A percentile compares a stretch with the other conserved stretches of the same genome.
These are phyloP conservation scores for Zea mays DNA, from an alignment of 176 grass and related monocot genomes.

Conservation along the genomic window DNA sequence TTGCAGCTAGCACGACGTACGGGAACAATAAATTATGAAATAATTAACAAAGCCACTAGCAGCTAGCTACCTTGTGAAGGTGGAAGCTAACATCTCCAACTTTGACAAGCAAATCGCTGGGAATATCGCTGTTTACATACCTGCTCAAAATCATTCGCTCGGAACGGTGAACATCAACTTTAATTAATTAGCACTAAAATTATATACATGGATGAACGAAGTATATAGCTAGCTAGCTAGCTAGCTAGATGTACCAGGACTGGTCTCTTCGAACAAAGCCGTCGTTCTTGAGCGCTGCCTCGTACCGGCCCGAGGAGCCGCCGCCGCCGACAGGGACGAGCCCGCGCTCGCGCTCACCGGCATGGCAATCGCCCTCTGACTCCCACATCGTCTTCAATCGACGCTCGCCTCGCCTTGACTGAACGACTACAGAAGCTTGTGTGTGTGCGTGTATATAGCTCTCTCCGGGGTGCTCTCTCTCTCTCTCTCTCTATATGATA, in stretches of 20 bases:
- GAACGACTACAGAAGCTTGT: neutral
- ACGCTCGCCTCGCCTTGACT: neutral
- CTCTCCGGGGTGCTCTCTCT: too few relatives aligned
- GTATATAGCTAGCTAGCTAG: neutral
- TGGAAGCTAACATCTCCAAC: conserved; percentile 82
- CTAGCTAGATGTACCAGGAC: conserved; percentile 52
- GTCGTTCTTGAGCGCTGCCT: conserved; percentile 58
- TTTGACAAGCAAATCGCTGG: conserved; percentile 85
- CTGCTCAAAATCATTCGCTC: conserved; percentile 37
- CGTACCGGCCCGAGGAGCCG: conserved; percentile 49
- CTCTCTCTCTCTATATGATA: too few relatives aligned
- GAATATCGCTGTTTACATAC: conserved; percentile 89
- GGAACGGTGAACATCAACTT: too few relatives aligned
- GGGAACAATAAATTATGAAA: too few relatives aligned
- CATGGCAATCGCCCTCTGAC: conserved; percentile 61
- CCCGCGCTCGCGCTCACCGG: conserved; percentile 60
- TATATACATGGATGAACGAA: too few relatives aligned
- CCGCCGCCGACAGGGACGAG: conserved; percentile 50
- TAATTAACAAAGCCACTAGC: too few relatives aligned
- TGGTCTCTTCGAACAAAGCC: conserved; percentile 77
- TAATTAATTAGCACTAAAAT: too few relatives aligned
- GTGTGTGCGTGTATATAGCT: too few relatives aligned
- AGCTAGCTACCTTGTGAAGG: conserved; percentile 72
- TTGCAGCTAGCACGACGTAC: too few relatives aligned
- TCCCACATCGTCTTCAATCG: conserved; percentile 64